A percentile compares a stretch with the other conserved stretches of the same genome.
These are phyloP conservation scores for Colletotrichum coccodes DNA, from an alignment of 2,329 filamentous ascomycete species.

Conservation along the genomic window DNA sequence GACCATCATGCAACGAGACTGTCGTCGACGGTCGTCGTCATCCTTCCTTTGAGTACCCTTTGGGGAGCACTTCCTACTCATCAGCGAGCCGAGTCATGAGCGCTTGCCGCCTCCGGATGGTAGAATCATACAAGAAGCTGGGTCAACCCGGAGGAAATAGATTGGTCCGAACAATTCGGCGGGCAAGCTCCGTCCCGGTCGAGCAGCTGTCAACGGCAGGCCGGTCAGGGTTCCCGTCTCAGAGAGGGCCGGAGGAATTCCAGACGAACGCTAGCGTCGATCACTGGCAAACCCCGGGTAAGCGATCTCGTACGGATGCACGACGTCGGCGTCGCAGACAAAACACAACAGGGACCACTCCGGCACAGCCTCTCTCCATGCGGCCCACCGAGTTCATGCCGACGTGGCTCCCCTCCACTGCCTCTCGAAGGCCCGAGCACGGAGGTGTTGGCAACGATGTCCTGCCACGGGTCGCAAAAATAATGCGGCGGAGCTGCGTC, in stretches of 20 bases:
- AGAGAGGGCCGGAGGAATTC: conserved; percentile 19
- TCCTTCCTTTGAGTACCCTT: neutral
- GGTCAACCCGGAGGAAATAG: conserved; percentile 8
- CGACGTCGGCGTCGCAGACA: conserved; percentile 31
- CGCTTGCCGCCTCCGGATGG: neutral
- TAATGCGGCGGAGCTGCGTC: conserved; percentile 21
- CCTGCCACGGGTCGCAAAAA: conserved; percentile 19
- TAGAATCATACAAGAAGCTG: conserved; percentile 18
- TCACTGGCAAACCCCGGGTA: conserved; percentile 9
- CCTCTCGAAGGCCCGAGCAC: conserved; percentile 14
- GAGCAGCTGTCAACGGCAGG: conserved; percentile 19
- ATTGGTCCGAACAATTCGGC: conserved; percentile 2
- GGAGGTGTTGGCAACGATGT: neutral
- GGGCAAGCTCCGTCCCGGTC: conserved; percentile 25
- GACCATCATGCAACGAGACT: conserved; percentile 17
- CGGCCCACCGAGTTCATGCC: conserved; percentile 28
- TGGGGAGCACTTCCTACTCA: neutral
- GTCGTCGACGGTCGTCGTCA: neutral
- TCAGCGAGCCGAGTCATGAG: conserved; percentile 13
- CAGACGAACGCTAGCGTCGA: conserved; percentile 32
- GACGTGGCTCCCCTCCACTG: neutral
- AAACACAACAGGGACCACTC: conserved; percentile 11
- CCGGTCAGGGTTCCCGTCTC: conserved; percentile 23
- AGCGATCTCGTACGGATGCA: conserved; percentile 21
- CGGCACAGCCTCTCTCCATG: conserved; percentile 16